These are phyloP conservation scores for Sonneratia alba DNA, from an alignment of 345 rosid genomes.

Conservation along the genomic window DNA sequence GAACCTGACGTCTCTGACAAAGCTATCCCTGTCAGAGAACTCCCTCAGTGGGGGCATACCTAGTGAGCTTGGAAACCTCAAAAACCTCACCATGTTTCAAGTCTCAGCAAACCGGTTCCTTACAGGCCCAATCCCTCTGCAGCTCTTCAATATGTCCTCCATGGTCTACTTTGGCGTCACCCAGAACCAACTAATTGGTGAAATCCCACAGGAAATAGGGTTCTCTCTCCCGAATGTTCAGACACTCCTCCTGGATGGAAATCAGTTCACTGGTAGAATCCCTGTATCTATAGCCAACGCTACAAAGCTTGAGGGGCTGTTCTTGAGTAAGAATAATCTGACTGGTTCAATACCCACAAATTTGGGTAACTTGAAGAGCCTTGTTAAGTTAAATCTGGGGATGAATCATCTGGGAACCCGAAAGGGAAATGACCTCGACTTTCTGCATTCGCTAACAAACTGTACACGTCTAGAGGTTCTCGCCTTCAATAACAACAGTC, in stretches of 20 bases:
- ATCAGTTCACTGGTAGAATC: slow-evolving; percentile 17
- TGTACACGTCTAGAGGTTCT: slow-evolving; percentile 19
- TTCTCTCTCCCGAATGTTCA: slow-evolving; percentile 15
- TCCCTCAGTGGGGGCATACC: slow-evolving; percentile 19
- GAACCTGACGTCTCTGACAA: slow-evolving; percentile 10
- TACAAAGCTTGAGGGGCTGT: slow-evolving; percentile 10
- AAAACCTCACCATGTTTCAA: slow-evolving; percentile 12
- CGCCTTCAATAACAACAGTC: slow-evolving; percentile 13
- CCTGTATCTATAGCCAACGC: slow-evolving; percentile 21
- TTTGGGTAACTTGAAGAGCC: slow-evolving; percentile 18
- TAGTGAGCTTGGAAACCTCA: slow-evolving; percentile 12
- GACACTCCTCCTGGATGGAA: slow-evolving; percentile 6
- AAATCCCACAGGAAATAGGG: slow-evolving; percentile 17
- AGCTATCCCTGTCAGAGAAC: slow-evolving; percentile 17
- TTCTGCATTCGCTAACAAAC: slow-evolving; percentile 18
- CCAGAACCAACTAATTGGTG: slow-evolving; percentile 11
- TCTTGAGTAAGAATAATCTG: neutral
- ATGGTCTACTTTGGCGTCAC: slow-evolving; percentile 7
- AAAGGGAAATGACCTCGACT: slow-evolving; percentile 18
- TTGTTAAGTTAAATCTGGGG: slow-evolving; percentile 13
- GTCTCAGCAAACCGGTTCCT: slow-evolving; percentile 11
- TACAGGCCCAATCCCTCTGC: slow-evolving; percentile 20
- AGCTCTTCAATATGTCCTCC: slow-evolving; percentile 14
- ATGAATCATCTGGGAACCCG: slow-evolving; percentile 15
- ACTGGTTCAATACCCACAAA: slow-evolving; percentile 19